phyloP scores from a whole-genome alignment of 768 basidiomycete species.

The Ephemerocybe angulata region DNA sequence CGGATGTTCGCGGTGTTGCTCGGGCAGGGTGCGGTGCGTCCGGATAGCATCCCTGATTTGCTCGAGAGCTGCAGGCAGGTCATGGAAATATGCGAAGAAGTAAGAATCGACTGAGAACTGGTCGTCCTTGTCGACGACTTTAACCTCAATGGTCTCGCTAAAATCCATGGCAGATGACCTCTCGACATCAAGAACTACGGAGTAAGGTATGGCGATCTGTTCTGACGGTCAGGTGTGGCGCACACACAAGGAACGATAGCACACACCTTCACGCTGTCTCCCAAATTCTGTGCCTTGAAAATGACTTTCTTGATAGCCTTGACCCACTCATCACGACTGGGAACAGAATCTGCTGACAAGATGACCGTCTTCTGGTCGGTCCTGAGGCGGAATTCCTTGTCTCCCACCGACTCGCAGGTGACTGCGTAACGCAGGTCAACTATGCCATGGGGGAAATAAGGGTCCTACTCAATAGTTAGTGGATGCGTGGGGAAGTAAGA shows the following conservation, averaged over 20 bases:
- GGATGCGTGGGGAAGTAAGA: background rate
- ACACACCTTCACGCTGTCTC: conserved; percentile 87
- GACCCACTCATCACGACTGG: conserved; percentile 92
- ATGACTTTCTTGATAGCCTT: conserved; percentile 92
- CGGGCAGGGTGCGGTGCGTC: conserved; percentile 40
- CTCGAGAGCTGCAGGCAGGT: conserved; percentile 71
- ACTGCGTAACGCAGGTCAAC: conserved; percentile 93
- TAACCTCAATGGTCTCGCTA: conserved; percentile 93
- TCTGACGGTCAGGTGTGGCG: background rate
- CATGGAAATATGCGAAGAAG: conserved; percentile 93
- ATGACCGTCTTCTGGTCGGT: conserved; percentile 77
- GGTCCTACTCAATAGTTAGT: conserved; percentile 56
- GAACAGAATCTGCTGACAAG: conserved; percentile 73
- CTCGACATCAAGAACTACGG: conserved; percentile 84
- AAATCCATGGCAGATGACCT: conserved; percentile 89
- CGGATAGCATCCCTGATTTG: conserved; percentile 79
- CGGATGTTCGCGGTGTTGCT: conserved; percentile 29
- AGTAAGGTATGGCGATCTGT: conserved; percentile 91
- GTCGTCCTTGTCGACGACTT: conserved; percentile 81
- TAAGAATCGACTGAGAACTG: conserved; percentile 80
- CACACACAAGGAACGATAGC: background rate
- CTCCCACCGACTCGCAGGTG: conserved; percentile 75
- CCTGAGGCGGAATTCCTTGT: conserved; percentile 77
- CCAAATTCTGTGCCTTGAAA: conserved; percentile 94
- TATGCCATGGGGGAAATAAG: conserved; percentile 96